Evolutionary conservation across 352 stramenopile species (phyloP).

Genomic region (Phytophthora sojae): DNA sequence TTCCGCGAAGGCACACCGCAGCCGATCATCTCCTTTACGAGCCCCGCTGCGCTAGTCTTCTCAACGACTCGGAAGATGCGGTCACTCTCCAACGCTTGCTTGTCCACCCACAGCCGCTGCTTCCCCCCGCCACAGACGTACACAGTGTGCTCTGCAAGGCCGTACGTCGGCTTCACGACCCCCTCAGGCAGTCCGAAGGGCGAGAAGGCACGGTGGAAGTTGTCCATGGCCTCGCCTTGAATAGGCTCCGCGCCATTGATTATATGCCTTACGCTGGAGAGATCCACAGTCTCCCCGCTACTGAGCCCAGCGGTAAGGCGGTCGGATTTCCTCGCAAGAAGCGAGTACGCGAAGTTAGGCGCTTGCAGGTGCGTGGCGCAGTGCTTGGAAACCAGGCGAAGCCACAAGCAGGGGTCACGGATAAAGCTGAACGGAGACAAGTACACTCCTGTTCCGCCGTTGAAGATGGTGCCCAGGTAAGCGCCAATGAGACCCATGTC

Average conservation of each 20-base stretch:
- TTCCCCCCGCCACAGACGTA: conserved; percentile 96
- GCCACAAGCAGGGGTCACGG: conserved; percentile 95
- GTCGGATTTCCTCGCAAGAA: conserved; percentile 95
- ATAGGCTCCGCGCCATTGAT: conserved; percentile 99
- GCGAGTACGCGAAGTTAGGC: conserved; percentile 98
- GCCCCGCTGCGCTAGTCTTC: conserved; percentile 15
- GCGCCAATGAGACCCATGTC: conserved; percentile 99
- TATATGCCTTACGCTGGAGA: conserved; percentile 95
- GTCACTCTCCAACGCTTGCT: conserved; percentile 89
- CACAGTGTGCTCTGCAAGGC: conserved; percentile 99
- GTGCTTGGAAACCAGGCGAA: conserved; percentile 91
- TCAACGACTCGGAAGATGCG: conserved; percentile 52
- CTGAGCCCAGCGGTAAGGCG: conserved; percentile 37
- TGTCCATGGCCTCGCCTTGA: conserved; percentile 84
- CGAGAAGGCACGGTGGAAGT: conserved; percentile 91
- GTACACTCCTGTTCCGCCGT: conserved; percentile 95
- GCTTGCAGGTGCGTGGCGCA: conserved; percentile 97
- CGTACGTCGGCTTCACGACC: conserved; percentile 98
- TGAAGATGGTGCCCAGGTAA: conserved; percentile 85
- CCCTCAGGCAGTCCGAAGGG: conserved; percentile 83
- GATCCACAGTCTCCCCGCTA: conserved; percentile 71
- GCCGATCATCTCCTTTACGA: conserved; percentile 90
- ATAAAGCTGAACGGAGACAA: conserved; percentile 99
- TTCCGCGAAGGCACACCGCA: conserved; percentile 91
- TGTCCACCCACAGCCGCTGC: conserved; percentile 91